Conservation (phyloP, 495 filamentous ascomycete species). For the Aspergillus incahuasiensis region DNA sequence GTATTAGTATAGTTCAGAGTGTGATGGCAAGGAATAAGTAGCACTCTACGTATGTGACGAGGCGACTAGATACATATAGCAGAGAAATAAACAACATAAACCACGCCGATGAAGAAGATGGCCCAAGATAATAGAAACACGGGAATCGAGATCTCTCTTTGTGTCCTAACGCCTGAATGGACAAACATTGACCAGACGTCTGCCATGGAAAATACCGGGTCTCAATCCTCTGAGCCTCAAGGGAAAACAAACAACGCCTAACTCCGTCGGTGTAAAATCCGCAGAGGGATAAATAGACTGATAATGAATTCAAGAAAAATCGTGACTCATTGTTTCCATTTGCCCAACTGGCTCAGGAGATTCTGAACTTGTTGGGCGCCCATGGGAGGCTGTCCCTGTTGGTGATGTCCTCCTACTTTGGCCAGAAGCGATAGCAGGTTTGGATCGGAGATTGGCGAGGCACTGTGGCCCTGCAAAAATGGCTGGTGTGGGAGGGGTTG, state of each 20-base stretch:
- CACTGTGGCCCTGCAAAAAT: constrained; percentile 32
- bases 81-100: neutral
- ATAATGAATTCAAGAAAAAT: constrained; percentile 24
- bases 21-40: neutral
- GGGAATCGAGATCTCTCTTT: neutral
- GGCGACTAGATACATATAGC: neutral
- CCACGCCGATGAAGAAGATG: neutral
- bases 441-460: constrained; percentile 35
- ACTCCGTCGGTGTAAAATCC: constrained; percentile 12
- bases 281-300: constrained; percentile 8
- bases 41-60: neutral
- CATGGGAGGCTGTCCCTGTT: constrained; percentile 36
- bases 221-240: constrained; percentile 13
- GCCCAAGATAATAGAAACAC: neutral
- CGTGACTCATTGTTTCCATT: constrained; percentile 54
- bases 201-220: constrained; percentile 8
- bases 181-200: neutral
- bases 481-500: constrained; percentile 29
- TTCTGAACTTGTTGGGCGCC: constrained; percentile 49
- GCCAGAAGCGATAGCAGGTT: constrained; percentile 44
- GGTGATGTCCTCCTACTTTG: constrained; percentile 37
- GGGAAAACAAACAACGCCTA: constrained; percentile 16
- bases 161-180: neutral
- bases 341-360: constrained; percentile 57
- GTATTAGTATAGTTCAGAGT: neutral